A percentile compares a stretch with the other conserved stretches of the same genome.
phyloP scores from a whole-genome alignment of 495 filamentous ascomycete genomes.

The Penicillium psychrofluorescens region DNA sequence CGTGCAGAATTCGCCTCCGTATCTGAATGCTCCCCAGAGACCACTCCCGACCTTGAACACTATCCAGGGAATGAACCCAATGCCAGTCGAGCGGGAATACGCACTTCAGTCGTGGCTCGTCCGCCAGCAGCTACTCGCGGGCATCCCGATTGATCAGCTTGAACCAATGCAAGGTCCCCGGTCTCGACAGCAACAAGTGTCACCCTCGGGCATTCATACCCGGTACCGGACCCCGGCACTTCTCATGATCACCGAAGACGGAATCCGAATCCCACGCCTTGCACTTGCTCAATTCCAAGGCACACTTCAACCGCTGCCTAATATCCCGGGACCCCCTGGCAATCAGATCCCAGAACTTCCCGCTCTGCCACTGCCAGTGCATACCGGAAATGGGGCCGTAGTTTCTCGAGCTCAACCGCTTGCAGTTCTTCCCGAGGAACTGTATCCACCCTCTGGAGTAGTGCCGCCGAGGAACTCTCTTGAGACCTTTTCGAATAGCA shows the following conservation, averaged over 20 bases:
- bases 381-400: too few species aligned
- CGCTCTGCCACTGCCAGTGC: too few species aligned
- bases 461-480: too few species aligned
- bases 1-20: too few species aligned
- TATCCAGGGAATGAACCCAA: background rate
- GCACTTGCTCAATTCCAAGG: background rate
- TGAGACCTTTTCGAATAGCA: too few species aligned
- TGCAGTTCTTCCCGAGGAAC: too few species aligned
- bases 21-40: too few species aligned
- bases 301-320: background rate
- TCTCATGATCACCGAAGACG: background rate
- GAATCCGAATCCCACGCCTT: background rate
- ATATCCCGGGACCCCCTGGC: background rate
- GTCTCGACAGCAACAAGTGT: background rate
- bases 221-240: background rate
- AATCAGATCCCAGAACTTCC: too few species aligned
- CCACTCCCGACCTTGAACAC: background rate
- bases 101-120: conserved; percentile 23
- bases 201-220: background rate
- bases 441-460: too few species aligned
- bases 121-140: conserved; percentile 22
- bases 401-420: too few species aligned
- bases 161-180: conserved; percentile 7
- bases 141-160: conserved; percentile 18
- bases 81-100: background rate